These are phyloP conservation scores for Sporisorium sorghi DNA, from an alignment of 1,284 basidiomycete species.

Conservation along the genomic window DNA sequence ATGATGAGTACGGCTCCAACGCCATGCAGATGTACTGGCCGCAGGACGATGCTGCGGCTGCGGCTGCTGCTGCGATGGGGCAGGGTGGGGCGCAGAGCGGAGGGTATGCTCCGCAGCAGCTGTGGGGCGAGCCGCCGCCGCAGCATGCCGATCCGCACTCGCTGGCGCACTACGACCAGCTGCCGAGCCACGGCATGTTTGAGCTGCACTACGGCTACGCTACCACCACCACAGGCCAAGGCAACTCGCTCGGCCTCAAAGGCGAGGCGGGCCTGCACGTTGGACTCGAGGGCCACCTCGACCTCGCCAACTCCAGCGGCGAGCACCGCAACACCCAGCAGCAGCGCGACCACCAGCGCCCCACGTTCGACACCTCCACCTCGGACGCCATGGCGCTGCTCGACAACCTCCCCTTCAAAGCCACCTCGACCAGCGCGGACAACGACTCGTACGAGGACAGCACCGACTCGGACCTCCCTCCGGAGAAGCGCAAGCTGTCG, in stretches of 20 bases:
- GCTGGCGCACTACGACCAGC: constrained; percentile 18
- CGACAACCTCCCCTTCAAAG: constrained; percentile 37
- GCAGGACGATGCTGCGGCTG: constrained; percentile 8
- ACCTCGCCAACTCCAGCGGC: constrained; percentile 13
- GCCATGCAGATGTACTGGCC: constrained; percentile 27
- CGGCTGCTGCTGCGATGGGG: too few relatives aligned
- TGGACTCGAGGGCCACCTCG: constrained; percentile 27
- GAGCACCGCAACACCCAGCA: too few relatives aligned
- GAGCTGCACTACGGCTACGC: constrained; percentile 31
- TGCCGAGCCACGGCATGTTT: constrained; percentile 15
- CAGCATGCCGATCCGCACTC: constrained; percentile 10
- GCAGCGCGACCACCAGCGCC: too few relatives aligned
- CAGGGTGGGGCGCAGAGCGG: too few relatives aligned
- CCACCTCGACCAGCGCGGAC: constrained; percentile 17
- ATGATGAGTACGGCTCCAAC: constrained; percentile 12
- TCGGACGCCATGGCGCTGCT: constrained; percentile 30
- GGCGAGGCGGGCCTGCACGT: constrained; percentile 23
- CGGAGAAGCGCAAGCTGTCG: constrained; percentile 44
- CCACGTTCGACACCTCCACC: constrained; percentile 9
- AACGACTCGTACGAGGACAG: constrained; percentile 51
- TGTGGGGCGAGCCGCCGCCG: constrained; percentile 26
- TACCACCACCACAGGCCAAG: too few relatives aligned
- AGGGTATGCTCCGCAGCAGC: constrained; percentile 16
- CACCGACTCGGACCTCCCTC: constrained; percentile 47
- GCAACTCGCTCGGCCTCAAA: constrained; percentile 33